Evolutionary conservation across 495 filamentous ascomycete species (phyloP).

Genomic region (Lasiosphaeriaceae sp.): DNA sequence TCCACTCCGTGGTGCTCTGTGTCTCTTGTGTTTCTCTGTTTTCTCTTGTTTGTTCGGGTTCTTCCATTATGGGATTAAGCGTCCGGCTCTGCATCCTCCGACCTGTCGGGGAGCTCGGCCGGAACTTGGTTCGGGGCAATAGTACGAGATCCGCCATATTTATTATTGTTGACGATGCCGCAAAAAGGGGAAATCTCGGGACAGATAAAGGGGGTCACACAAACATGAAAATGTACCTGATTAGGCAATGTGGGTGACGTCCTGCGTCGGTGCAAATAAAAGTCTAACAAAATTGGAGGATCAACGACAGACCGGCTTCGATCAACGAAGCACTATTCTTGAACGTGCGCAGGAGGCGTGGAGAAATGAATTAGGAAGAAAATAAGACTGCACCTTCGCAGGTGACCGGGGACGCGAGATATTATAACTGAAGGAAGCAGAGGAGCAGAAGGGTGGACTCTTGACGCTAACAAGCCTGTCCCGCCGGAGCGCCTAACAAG

Average conservation of each 20-base stretch:
- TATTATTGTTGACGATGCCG: constrained; percentile 19
- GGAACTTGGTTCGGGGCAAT: constrained; percentile 57
- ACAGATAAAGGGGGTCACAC: constrained; percentile 13
- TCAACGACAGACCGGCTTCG: constrained; percentile 45
- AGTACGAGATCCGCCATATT: constrained; percentile 54
- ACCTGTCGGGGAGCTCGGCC: constrained; percentile 67
- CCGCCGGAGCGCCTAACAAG: constrained; percentile 27
- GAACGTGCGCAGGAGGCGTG: constrained; percentile 29
- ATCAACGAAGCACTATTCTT: constrained; percentile 46
- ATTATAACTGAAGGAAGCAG: constrained; percentile 26
- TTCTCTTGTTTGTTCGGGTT: constrained; percentile 50
- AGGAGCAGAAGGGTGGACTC: constrained; percentile 4
- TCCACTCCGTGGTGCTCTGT: constrained; percentile 22
- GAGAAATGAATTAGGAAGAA: constrained; percentile 29
- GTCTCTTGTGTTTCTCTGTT: constrained; percentile 26
- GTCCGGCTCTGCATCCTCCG: constrained; percentile 52
- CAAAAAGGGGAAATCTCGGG: constrained; percentile 9
- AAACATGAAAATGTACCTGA: constrained; percentile 18
- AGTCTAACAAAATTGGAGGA: constrained; percentile 20
- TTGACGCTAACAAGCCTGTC: not conserved
- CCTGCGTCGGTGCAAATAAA: constrained; percentile 34
- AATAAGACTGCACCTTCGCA: constrained; percentile 16
- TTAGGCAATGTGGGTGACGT: constrained; percentile 22
- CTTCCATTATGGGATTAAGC: constrained; percentile 88
- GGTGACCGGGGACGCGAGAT: constrained; percentile 22